phyloP scores from a whole-genome alignment of 768 basidiomycete genomes.

The Xerocomus potaroensis region DNA sequence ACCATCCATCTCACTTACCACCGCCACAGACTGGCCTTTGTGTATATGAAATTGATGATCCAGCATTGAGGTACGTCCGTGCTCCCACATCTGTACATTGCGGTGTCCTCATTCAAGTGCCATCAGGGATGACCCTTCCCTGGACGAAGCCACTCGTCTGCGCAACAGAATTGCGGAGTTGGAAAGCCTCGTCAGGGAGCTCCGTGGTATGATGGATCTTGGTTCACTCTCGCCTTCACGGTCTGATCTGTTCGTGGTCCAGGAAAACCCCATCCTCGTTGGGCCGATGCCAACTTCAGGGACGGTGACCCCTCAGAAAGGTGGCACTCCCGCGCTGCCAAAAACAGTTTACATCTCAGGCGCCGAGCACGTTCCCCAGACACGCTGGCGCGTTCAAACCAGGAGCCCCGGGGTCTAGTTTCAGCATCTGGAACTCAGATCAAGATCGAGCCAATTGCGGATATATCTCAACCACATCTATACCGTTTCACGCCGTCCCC shows the following conservation, averaged over 20 bases:
- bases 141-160: conserved; percentile 84
- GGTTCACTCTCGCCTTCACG: conserved; percentile 4
- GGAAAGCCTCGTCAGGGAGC: conserved; percentile 85
- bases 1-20: conserved; percentile 6
- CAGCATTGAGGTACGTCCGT: conserved; percentile 58
- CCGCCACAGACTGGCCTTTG: conserved; percentile 77
- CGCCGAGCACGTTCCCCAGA: conserved; percentile 36
- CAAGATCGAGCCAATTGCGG: conserved; percentile 60
- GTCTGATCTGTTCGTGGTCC: conserved; percentile 11
- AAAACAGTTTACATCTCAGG: conserved; percentile 50
- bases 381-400: conserved; percentile 30
- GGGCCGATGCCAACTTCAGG: conserved; percentile 76
- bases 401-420: conserved; percentile 37
- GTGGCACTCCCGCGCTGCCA: conserved; percentile 81
- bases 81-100: not conserved
- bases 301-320: conserved; percentile 80
- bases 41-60: conserved; percentile 93
- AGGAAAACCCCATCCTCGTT: conserved; percentile 87
- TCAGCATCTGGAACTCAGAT: conserved; percentile 55
- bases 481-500: conserved; percentile 71
- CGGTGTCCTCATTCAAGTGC: not conserved
- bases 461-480: conserved; percentile 46
- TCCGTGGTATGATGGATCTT: conserved; percentile 68
- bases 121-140: conserved; percentile 74
- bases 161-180: conserved; percentile 89